A percentile compares a stretch with the other conserved stretches of the same genome.
Evolutionary conservation across 768 basidiomycete species (phyloP).

Genomic region (Suillus decipiens): DNA sequence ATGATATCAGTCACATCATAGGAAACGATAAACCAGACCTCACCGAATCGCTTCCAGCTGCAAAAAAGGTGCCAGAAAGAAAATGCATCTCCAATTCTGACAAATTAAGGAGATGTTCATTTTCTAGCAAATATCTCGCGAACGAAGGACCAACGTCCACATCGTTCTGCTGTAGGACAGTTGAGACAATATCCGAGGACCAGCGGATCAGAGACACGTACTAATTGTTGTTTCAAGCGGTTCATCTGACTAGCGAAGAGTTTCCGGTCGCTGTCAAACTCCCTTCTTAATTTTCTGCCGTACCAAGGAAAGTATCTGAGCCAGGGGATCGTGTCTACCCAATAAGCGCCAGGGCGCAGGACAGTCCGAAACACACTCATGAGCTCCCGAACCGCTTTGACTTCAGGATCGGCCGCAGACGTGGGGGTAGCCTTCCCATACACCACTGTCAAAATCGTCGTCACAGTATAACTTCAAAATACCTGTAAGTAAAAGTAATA

Average conservation of each 20-base stretch:
- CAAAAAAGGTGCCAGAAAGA: conserved; percentile 1
- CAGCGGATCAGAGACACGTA: neutral
- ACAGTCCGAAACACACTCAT: neutral
- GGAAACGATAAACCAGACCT: neutral
- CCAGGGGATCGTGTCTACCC: neutral
- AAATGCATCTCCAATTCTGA: neutral
- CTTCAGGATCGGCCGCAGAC: neutral
- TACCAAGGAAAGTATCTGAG: neutral
- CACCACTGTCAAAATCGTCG: conserved; percentile 2
- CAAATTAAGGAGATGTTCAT: neutral
- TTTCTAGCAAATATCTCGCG: neutral
- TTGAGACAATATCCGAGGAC: neutral
- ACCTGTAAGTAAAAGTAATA: neutral
- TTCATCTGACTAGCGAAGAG: neutral
- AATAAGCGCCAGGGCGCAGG: neutral
- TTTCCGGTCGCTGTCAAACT: neutral
- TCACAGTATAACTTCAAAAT: conserved; percentile 1
- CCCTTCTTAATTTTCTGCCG: neutral
- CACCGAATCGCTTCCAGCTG: neutral
- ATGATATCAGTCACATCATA: neutral
- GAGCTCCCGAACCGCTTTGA: neutral
- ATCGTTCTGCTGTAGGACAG: neutral
- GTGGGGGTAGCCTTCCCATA: neutral
- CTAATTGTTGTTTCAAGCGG: neutral
- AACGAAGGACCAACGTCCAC: neutral